Evolutionary conservation across 1,139 yeast species (phyloP), one percentile per base, ranked within the genome.

Genomic region (Debaryomycetaceae sp.): DNA sequence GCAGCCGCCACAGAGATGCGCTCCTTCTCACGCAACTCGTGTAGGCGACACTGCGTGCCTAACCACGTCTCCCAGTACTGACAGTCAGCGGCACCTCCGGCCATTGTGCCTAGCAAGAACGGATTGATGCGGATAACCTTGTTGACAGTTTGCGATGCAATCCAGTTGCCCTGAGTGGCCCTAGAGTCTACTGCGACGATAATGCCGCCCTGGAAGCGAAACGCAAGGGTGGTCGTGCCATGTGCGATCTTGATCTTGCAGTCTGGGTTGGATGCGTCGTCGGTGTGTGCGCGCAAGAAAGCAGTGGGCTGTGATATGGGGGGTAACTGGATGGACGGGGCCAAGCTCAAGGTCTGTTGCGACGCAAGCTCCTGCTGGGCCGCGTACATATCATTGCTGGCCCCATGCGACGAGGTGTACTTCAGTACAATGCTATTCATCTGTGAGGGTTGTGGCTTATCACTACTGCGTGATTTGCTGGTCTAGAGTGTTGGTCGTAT

Each of bases 1-100:
- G 98, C 98, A 8, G 98, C 95, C 19, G 96, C 94, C 26, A 87
- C 97, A 3, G 94, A 77, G 41, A 90, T 90, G 45, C 98, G 72
- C 55, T 86, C 92, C 59, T 87, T 87, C 55, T 87, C 92, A 50
- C 95, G 73, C 47, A 90, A 69, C 55, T 90, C 98, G 54, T 87
- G 95, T 45, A 90, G 63, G 49, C 99, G 72, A 62, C 98, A 90
- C 58, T 90, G 97, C 14, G 95, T 68, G 40, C 98, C 98, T 39
- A 90, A 69, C 97, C 97, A 90, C 18, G 96, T 85, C 61, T 90
- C 97, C 99, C 99, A 90, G 58, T 69, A 92, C 57, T 92, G 98
- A 68, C 99, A 90, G 60, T 90, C 99, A 16, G 98, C 98, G 30
- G 99, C 99, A 64, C 97, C 97, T 59, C 99, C 99, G 22, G 99